Base-by-base conservation (phyloP, 2,329 filamentous ascomycete genomes). In the Drechslerella dactyloides region DNA sequence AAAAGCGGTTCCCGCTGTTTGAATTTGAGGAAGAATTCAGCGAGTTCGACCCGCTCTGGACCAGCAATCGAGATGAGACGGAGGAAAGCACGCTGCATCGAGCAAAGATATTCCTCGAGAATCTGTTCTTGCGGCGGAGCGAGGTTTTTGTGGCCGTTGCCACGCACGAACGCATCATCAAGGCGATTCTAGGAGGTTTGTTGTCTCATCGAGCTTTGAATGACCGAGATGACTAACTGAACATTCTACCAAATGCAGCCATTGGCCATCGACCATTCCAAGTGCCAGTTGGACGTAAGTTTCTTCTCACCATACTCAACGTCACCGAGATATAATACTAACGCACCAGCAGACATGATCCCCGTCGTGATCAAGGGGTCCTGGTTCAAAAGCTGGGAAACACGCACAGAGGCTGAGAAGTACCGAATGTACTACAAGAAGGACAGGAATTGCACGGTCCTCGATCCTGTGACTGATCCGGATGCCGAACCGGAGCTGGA, bases 61-160 rank as follows among this genome's bases (percentile, higher is more conserved):
- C 60, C 33, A 65, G 50, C 17, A 59, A 72, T 37, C 50, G 68
- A 61, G 68, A 72, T 50, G 68, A 72, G 48, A 64, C 54, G 11
- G 60, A 59, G 13, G 40, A 60, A 2, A 72, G 68, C 44, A 61
- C 64, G 4, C 19, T 65, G 23, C 68, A 72, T 37, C 55, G 68
- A 23, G 55, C 68, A 17, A 72, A 72, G 55, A 65, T 72, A 65
- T 72, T 72, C 15, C 55, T 72, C 5, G 68, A 72, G 17, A 72
- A 72, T 24, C 13, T 72, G 7, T 65, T 72, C 21, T 24, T 72
- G 4, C 55, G 68, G 40, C 64, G 68, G 33, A 54, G 6, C 21
- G 68, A 72, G 44, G 44, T 48, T 4, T 72, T 42, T 15, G 42
- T 72, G 7, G 68, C 68, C 5, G 44, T 72, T 60, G 60, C 60